Base-by-base conservation (phyloP, 2,329 filamentous ascomycete species). In the Metarhizium humberi region DNA sequence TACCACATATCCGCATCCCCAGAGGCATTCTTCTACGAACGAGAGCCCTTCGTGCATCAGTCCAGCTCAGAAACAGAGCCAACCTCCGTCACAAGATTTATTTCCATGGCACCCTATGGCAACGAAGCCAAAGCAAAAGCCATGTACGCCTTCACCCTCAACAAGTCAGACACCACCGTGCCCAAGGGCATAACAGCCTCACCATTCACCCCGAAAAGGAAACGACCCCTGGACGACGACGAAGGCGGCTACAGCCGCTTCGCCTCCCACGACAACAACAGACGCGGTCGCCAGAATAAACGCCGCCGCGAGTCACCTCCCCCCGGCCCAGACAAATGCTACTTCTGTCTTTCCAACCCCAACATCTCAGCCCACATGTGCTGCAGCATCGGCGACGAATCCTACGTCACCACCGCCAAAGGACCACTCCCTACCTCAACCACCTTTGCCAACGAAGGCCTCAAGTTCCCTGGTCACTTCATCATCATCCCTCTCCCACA, bases 271-370 rank as follows among this genome's bases (percentile, higher is more conserved):
- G 71, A 78, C 50, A 69, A 76, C 50, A 63, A 72, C 40, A 71
- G 75, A 36, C 68, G 73, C 43, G 69, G 73, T 47, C 71, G 75
- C 13, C 71, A 73, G 10, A 69, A 73, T 47, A 79, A 78, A 63
- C 75, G 76, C 14, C 73, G 73, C 2, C 73, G 68, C 42, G 55
- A 71, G 68, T 64, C 77, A 6, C 84, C 85, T 13, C 84, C 82
- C 6, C 84, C 84, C 0, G 84, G 85, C 0, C 90, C 90, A 2
- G 85, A 86, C 53, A 81, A 87, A 64, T 99, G 94, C 73, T 99
- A 94, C 76, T 97, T 99, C 75, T 99, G 94, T 67, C 79, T 99
- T 11, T 92, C 90, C 6, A 96, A 95, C 69, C 84, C 88, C 6
- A 87, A 87, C 58, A 76, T 94, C 48, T 87, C 88, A 53, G 87